Evolutionary conservation across 2,329 filamentous ascomycete genomes (phyloP), one percentile per base, ranked within the genome.

Genomic region (Hypoxylon sp.): DNA sequence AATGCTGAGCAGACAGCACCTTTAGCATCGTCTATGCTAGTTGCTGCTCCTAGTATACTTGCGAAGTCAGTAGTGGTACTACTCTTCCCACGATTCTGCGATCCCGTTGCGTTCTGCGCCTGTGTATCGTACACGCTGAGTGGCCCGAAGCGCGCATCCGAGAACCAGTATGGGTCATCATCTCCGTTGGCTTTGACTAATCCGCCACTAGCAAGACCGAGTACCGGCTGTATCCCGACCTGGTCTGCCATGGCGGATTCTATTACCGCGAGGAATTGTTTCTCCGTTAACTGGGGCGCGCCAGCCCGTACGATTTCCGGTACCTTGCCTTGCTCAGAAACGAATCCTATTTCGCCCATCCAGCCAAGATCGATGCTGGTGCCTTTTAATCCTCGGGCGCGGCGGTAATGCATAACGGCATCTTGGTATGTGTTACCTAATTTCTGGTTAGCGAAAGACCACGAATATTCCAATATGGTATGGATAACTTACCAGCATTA

Each of bases 141-240:
- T 2, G 71, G 74, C 30, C 67, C 70, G 49, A 76, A 77, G 43
- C 74, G 72, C 34, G 74, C 74, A 50, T 76, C 75, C 11, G 72
- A 60, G 65, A 77, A 75, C 74, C 74, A 77, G 61, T 75, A 77
- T 1, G 75, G 75, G 45, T 77, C 73, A 60, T 76, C 74, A 45
- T 71, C 71, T 21, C 73, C 73, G 19, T 73, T 73, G 19, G 71
- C 68, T 55, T 65, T 74, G 52, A 76, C 73, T 43, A 76, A 63
- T 6, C 74, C 74, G 4, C 75, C 74, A 49, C 73, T 75, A 11
- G 74, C 67, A 0, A 75, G 71, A 51, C 75, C 74, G 2, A 76
- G 66, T 23, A 73, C 71, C 13, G 73, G 73, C 45, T 76, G 75
- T 7, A 49, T n/a, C 10, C 36, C 58, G 28, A 65, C 52, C 5